Conservation (phyloP, 345 rosid genomes). For the Pseudoturritis turrita region DNA sequence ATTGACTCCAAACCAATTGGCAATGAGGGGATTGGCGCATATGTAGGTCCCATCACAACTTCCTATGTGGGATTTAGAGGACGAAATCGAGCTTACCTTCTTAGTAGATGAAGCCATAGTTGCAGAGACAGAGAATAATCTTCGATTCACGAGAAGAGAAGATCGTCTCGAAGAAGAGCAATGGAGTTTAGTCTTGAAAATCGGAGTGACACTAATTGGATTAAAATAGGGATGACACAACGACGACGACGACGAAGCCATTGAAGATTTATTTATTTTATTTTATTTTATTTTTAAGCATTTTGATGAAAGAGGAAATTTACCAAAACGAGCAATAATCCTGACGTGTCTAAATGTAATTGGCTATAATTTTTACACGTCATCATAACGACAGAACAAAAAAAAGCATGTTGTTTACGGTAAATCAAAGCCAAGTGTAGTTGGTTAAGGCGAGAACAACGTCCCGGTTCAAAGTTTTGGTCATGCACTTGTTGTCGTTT, state of each 20-base stretch:
- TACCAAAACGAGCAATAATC: neutral
- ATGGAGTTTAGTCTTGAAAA: neutral
- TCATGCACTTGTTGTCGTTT: neutral
- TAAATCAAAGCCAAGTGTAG: neutral
- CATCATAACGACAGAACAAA: neutral
- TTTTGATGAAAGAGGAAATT: conserved; percentile 9
- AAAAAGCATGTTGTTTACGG: neutral
- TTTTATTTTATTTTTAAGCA: no score
- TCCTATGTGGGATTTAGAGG: no score
- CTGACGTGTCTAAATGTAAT: conserved; percentile 1
- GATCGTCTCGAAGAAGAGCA: neutral
- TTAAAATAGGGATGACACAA: conserved; percentile 15
- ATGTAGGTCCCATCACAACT: no score
- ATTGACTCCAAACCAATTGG: no score
- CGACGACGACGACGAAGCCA: conserved; percentile 32
- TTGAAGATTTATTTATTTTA: no score
- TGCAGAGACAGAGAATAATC: conserved; percentile 36
- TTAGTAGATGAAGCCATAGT: conserved; percentile 57
- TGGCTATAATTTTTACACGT: conserved; percentile 6
- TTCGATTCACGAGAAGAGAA: conserved; percentile 23
- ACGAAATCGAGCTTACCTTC: conserved; percentile 34
- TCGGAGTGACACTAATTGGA: conserved; percentile 6
- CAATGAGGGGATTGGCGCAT: no score
- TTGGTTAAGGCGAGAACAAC: neutral
- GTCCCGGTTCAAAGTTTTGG: neutral